These are phyloP conservation scores for Leishmania turanica DNA, from an alignment of 208 protist genomes.

Conservation along the genomic window DNA sequence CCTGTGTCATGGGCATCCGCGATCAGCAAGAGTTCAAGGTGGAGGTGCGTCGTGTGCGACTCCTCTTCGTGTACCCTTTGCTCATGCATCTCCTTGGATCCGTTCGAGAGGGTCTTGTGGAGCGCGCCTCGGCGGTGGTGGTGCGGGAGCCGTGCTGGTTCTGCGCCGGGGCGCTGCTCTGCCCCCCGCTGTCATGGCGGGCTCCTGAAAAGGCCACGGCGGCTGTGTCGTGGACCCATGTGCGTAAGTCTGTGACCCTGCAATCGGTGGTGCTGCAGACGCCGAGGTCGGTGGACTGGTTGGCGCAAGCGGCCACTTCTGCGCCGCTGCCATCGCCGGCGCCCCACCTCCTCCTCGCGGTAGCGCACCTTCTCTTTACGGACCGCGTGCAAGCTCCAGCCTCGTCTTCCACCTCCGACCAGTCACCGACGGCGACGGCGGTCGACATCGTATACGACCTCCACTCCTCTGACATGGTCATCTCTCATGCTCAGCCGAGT, in stretches of 20 bases:
- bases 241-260: constrained; percentile 20
- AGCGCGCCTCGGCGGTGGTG: constrained; percentile 15
- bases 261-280: constrained; percentile 11
- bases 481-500: constrained; percentile 1
- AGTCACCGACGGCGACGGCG: not conserved
- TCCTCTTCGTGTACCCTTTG: constrained; percentile 32
- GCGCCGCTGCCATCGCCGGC: not conserved
- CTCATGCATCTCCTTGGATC: constrained; percentile 17
- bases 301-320: constrained; percentile 3
- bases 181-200: constrained; percentile 25
- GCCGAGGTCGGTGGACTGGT: constrained; percentile 14
- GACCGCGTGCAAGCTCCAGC: not conserved
- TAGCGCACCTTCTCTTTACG: not conserved
- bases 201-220: not conserved
- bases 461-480: not conserved
- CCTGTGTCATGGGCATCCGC: constrained; percentile 10
- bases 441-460: not conserved
- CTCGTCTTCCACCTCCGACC: not conserved
- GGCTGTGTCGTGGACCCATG: constrained; percentile 14
- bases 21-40: constrained; percentile 22
- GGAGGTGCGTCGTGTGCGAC: not conserved
- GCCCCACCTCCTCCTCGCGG: not conserved
- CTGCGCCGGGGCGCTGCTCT: constrained; percentile 14
- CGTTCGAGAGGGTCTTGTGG: constrained; percentile 17
- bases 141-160: constrained; percentile 31